Conservation (phyloP, 345 rosid genomes). For the Cardamine chenopodiifolia region DNA sequence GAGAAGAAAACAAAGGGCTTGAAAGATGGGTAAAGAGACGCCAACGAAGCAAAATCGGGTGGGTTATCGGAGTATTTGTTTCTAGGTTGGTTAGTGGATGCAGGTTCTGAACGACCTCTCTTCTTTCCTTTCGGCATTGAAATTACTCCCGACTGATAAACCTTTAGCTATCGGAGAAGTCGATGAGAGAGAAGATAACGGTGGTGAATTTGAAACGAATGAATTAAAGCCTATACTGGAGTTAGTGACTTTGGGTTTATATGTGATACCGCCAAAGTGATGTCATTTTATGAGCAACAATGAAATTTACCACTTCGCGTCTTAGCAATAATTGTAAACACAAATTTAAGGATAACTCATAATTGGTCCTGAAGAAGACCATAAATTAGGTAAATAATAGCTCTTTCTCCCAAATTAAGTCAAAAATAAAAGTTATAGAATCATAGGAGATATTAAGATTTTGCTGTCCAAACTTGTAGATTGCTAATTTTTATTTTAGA, state of each 20-base stretch:
- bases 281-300: not conserved
- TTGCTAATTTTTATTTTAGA: too few relatives aligned
- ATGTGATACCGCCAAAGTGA: too few relatives aligned
- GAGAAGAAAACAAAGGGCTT: constrained; percentile 66
- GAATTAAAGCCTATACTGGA: not conserved
- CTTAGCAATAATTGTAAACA: too few relatives aligned
- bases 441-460: too few relatives aligned
- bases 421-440: too few relatives aligned
- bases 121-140: constrained; percentile 54
- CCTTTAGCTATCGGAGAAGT: not conserved
- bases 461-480: too few relatives aligned
- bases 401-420: too few relatives aligned
- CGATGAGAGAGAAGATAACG: not conserved
- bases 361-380: too few relatives aligned
- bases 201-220: not conserved
- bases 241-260: not conserved
- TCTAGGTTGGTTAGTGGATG: constrained; percentile 60
- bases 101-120: constrained; percentile 54
- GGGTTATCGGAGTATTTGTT: constrained; percentile 77
- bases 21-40: constrained; percentile 77
- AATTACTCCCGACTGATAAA: not conserved
- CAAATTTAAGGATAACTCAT: too few relatives aligned
- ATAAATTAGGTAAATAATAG: too few relatives aligned
- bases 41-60: constrained; percentile 73
- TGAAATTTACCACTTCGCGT: too few relatives aligned